Conservation (phyloP, 306 rosid species). For the Neltuma alba region DNA sequence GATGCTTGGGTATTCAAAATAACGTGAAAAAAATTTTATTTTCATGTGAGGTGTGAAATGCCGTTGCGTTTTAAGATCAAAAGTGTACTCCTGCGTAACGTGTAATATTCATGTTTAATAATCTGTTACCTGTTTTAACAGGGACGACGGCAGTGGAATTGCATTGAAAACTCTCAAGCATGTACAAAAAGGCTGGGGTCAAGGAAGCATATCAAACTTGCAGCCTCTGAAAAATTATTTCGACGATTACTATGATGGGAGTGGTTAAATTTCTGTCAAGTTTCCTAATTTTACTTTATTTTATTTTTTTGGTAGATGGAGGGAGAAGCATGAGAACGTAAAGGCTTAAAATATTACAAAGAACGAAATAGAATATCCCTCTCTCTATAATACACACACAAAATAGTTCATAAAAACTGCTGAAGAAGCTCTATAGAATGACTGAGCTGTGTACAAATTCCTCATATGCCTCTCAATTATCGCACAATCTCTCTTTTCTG, state of each 20-base stretch:
- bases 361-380: no score
- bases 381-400: no score
- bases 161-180: background rate
- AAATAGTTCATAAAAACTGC: no score
- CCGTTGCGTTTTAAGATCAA: background rate
- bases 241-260: slow-evolving; percentile 39
- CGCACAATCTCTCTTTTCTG: no score
- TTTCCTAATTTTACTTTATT: background rate
- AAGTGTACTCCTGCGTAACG: background rate
- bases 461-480: no score
- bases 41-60: slow-evolving; percentile 10
- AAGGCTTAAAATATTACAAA: no score
- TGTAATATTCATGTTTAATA: slow-evolving; percentile 24
- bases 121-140: slow-evolving; percentile 18
- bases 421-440: no score
- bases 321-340: no score
- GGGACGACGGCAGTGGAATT: background rate
- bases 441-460: no score
- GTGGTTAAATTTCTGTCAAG: slow-evolving; percentile 23
- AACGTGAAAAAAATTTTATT: background rate
- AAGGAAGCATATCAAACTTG: background rate
- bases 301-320: no score
- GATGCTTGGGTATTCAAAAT: slow-evolving; percentile 23
- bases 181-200: slow-evolving; percentile 4
- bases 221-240: background rate